phyloP scores from a whole-genome alignment of 148 eudicot genomes.

The Dianthus caryophyllus region DNA sequence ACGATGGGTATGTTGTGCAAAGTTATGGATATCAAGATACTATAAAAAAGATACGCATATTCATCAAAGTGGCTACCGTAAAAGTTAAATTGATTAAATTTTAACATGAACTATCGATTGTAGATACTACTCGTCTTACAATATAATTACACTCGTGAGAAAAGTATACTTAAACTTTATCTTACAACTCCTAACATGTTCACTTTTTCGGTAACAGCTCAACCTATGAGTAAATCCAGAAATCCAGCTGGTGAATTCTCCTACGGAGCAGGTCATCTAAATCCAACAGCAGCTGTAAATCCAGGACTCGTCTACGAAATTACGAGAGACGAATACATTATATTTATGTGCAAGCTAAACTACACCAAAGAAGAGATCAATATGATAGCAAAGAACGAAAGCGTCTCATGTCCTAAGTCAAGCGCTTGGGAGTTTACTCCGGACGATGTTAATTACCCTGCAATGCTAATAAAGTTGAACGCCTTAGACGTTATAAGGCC shows the following conservation, averaged over 20 bases:
- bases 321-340: slow-evolving; percentile 26
- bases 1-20: too few species aligned
- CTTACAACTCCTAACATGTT: too few species aligned
- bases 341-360: slow-evolving; percentile 32
- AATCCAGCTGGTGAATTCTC: slow-evolving; percentile 42
- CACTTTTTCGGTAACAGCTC: slow-evolving; percentile 19
- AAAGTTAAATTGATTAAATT: too few species aligned
- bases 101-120: too few species aligned
- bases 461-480: slow-evolving; percentile 27
- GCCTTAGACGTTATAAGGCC: neutral
- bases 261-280: slow-evolving; percentile 54
- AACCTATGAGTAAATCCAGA: slow-evolving; percentile 26
- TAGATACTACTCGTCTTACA: too few species aligned
- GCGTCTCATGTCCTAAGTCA: neutral
- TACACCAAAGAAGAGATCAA: neutral
- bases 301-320: slow-evolving; percentile 59
- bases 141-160: too few species aligned
- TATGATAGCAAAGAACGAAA: slow-evolving; percentile 14
- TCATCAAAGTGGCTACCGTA: too few species aligned
- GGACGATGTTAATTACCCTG: slow-evolving; percentile 50
- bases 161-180: too few species aligned
- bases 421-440: neutral
- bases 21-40: too few species aligned
- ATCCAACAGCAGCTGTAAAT: slow-evolving; percentile 36
- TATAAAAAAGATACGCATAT: too few species aligned